Percentiles rank a stretch among this genome's conserved stretches.
phyloP scores from a whole-genome alignment of 768 basidiomycete species.

The Austroboletus eburneus region DNA sequence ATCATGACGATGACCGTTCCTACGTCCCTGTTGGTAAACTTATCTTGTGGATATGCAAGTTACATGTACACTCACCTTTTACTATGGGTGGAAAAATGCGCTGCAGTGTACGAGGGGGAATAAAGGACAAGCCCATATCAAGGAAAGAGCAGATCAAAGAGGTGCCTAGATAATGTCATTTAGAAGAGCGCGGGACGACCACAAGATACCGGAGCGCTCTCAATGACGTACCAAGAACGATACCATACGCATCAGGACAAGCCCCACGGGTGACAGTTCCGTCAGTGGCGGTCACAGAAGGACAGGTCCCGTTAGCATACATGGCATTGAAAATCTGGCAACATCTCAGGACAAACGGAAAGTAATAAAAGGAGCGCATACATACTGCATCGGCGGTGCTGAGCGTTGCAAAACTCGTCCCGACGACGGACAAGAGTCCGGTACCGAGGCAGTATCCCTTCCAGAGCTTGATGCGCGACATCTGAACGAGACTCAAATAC shows the following conservation, averaged over 20 bases:
- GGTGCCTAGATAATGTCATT: constrained; percentile 44
- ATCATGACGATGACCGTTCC: constrained; percentile 80
- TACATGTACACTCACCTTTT: constrained; percentile 59
- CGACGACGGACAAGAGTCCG: constrained; percentile 81
- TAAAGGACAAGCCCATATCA: constrained; percentile 75
- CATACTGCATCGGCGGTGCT: constrained; percentile 66
- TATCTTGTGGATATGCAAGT: too few relatives aligned
- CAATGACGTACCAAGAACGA: constrained; percentile 52
- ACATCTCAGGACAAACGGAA: not conserved
- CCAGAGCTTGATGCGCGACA: too few relatives aligned
- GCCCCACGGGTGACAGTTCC: constrained; percentile 55
- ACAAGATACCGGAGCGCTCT: not conserved
- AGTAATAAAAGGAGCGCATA: not conserved
- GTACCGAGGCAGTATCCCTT: constrained; percentile 70
- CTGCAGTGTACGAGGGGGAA: constrained; percentile 59
- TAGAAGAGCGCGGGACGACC: not conserved
- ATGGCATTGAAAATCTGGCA: constrained; percentile 66
- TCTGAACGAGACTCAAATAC: constrained; percentile 76
- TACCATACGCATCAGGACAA: constrained; percentile 81
- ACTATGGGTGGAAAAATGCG: constrained; percentile 78
- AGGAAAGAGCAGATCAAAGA: constrained; percentile 75
- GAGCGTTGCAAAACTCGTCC: constrained; percentile 75
- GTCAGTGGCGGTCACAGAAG: constrained; percentile 50
- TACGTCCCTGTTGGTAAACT: constrained; percentile 17
- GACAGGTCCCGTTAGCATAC: constrained; percentile 78